phyloP scores from a whole-genome alignment of 495 filamentous ascomycete species.

The Usnea hakonensis region DNA sequence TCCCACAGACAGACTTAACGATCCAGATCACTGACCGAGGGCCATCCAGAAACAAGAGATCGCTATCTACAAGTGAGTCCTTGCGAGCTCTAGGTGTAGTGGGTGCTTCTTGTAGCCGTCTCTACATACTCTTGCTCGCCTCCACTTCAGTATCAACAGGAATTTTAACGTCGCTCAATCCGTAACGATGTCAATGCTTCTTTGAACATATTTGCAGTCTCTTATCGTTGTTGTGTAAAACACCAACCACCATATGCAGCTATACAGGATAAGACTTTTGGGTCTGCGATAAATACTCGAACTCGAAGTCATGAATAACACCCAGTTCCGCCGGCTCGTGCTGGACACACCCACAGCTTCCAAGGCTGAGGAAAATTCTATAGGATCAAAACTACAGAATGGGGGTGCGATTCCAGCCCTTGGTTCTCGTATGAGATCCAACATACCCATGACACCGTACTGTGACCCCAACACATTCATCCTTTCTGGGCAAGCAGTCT shows the following conservation, averaged over 20 bases:
- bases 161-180: too few species aligned
- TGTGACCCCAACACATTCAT: slow-evolving; percentile 13
- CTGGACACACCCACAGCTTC: slow-evolving; percentile 38
- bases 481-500: not conserved
- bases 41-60: too few species aligned
- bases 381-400: slow-evolving; percentile 2
- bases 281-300: not conserved
- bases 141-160: too few species aligned
- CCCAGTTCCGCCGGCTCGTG: slow-evolving; percentile 87
- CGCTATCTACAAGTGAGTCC: too few species aligned
- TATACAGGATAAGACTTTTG: not conserved
- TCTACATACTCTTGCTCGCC: too few species aligned
- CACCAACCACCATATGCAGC: not conserved
- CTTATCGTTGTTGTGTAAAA: not conserved
- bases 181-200: too few species aligned
- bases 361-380: slow-evolving; percentile 21
- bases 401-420: slow-evolving; percentile 29
- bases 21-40: too few species aligned
- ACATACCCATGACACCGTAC: slow-evolving; percentile 83
- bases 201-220: not conserved
- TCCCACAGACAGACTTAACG: too few species aligned
- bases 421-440: slow-evolving; percentile 57
- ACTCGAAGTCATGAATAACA: slow-evolving; percentile 71
- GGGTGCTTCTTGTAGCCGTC: too few species aligned
- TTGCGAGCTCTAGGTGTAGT: too few species aligned